These are phyloP conservation scores for Trichoderma hamatum DNA, from an alignment of 2,329 filamentous ascomycete species.

Conservation along the genomic window DNA sequence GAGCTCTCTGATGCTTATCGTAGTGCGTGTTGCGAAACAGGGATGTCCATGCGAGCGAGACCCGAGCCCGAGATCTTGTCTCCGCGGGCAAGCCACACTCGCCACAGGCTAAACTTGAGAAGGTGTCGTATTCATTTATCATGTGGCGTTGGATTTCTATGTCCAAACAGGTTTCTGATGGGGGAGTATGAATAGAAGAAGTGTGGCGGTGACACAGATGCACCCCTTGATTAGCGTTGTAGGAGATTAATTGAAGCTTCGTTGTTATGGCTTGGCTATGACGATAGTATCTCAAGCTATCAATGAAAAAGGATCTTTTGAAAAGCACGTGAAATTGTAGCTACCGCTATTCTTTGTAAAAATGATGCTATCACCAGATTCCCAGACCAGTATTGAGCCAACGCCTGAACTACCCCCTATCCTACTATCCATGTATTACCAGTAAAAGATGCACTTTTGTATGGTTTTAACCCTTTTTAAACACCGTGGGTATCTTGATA, in stretches of 20 bases:
- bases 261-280: not conserved
- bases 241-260: not conserved
- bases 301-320: not conserved
- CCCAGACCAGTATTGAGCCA: not conserved
- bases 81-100: slow-evolving; percentile 11
- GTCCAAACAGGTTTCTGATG: slow-evolving; percentile 14
- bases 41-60: slow-evolving; percentile 4
- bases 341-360: not conserved
- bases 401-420: not conserved
- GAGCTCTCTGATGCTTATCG: not conserved
- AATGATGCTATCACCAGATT: slow-evolving; percentile 18
- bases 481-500: slow-evolving; percentile 60
- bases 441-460: not conserved
- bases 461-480: slow-evolving; percentile 41
- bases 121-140: slow-evolving; percentile 23
- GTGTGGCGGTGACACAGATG: slow-evolving; percentile 10
- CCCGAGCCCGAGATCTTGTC: slow-evolving; percentile 12
- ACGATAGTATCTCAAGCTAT: not conserved
- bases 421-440: not conserved
- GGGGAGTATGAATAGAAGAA: slow-evolving; percentile 3
- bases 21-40: not conserved
- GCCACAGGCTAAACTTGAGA: slow-evolving; percentile 16
- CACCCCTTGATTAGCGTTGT: slow-evolving; percentile 10
- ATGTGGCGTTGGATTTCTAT: slow-evolving; percentile 10
- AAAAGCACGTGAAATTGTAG: not conserved